A percentile compares a stretch with the other conserved stretches of the same genome.
These are phyloP conservation scores for Talaromyces sp. DNA, from an alignment of 2,329 filamentous ascomycete genomes.

Conservation along the genomic window DNA sequence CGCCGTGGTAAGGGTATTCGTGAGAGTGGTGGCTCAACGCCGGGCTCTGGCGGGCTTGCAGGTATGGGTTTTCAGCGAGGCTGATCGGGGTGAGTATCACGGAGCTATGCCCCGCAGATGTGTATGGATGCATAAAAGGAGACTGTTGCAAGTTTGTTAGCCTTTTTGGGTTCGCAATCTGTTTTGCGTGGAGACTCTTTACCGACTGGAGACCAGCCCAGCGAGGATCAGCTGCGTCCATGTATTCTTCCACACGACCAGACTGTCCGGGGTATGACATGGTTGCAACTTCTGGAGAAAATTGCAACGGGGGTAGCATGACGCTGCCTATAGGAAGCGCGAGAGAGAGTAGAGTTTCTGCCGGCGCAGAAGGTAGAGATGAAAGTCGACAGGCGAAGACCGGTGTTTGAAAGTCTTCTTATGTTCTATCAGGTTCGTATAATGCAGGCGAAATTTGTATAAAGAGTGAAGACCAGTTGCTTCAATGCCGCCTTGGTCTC, in stretches of 20 bases:
- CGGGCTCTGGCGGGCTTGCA: constrained; percentile 26
- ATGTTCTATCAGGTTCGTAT: background rate
- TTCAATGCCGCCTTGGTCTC: background rate
- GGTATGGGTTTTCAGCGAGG: constrained; percentile 30
- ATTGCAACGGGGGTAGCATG: constrained; percentile 21
- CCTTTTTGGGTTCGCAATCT: background rate
- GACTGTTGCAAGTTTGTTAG: constrained; percentile 12
- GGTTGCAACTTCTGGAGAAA: constrained; percentile 14
- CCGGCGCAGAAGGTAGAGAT: background rate
- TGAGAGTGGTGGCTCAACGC: constrained; percentile 32
- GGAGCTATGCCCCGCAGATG: constrained; percentile 23
- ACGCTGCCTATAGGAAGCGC: constrained; percentile 14
- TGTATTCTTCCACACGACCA: constrained; percentile 25
- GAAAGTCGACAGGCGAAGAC: background rate
- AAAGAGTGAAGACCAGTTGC: background rate
- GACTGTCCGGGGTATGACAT: constrained; percentile 24
- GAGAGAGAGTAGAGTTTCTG: background rate
- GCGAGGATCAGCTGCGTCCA: constrained; percentile 19
- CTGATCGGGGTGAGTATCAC: constrained; percentile 35
- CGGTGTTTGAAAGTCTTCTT: background rate
- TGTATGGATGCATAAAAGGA: constrained; percentile 29
- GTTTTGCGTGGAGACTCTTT: constrained; percentile 15
- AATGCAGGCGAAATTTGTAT: background rate
- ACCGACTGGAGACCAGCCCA: constrained; percentile 28
- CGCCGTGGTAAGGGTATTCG: constrained; percentile 28